Conservation (phyloP, 768 basidiomycete genomes). For the Lactarius indigo region DNA sequence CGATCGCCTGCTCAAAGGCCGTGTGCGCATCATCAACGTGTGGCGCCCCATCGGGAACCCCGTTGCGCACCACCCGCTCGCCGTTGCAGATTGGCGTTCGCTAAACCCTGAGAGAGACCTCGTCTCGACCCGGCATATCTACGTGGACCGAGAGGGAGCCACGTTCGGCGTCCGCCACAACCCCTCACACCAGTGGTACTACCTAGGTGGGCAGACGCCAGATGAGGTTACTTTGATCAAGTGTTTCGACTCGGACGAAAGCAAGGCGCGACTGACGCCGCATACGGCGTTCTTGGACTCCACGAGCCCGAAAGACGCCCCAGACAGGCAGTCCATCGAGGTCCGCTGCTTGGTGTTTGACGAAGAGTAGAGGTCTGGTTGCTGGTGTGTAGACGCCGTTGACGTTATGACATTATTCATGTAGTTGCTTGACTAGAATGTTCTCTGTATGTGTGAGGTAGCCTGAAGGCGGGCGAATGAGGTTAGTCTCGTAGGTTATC, state of each 20-base stretch:
- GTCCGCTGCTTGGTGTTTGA: constrained; percentile 44
- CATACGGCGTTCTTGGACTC: constrained; percentile 42
- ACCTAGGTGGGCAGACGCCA: constrained; percentile 31
- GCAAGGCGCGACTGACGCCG: constrained; percentile 41
- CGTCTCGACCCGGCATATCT: constrained; percentile 37
- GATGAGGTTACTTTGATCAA: constrained; percentile 35
- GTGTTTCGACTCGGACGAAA: constrained; percentile 42
- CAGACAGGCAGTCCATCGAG: constrained; percentile 43
- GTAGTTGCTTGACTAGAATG: not conserved
- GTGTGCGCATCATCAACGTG: constrained; percentile 45
- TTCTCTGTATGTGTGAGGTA: not conserved
- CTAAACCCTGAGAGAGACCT: constrained; percentile 38
- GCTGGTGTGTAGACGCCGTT: not conserved
- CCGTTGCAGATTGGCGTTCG: constrained; percentile 40
- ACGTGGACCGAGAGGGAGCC: constrained; percentile 32
- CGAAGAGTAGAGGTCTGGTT: constrained; percentile 29
- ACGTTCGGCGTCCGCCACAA: constrained; percentile 34
- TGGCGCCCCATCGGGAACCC: constrained; percentile 44
- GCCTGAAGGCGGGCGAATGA: not conserved
- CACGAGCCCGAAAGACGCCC: constrained; percentile 35
- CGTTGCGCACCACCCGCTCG: constrained; percentile 41
- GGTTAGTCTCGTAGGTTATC: not conserved
- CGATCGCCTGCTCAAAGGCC: constrained; percentile 39
- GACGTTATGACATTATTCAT: not conserved
- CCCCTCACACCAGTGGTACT: constrained; percentile 35